Conservation (phyloP, 176 grass and related monocot genomes). For the Rhynchospora pubera region DNA sequence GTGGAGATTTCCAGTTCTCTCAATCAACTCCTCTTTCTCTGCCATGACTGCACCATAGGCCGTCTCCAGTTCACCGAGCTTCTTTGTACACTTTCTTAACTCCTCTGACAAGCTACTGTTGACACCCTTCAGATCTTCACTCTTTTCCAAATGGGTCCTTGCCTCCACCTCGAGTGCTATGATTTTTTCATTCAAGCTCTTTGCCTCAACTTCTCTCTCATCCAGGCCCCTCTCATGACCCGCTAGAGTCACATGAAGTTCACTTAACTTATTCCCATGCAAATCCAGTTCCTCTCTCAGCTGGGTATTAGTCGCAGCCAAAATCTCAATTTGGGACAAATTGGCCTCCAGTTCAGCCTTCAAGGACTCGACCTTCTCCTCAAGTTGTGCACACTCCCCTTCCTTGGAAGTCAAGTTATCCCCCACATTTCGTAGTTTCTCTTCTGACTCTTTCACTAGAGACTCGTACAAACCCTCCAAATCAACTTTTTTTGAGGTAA, state of each 20-base stretch:
- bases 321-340: conserved; percentile 46
- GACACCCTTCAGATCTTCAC: conserved; percentile 44
- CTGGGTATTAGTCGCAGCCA: conserved; percentile 42
- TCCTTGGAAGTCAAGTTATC: conserved; percentile 54
- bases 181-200: conserved; percentile 61
- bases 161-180: conserved; percentile 69
- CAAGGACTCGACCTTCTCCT: conserved; percentile 51
- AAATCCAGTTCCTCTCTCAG: conserved; percentile 40
- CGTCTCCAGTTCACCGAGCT: conserved; percentile 63
- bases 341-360: conserved; percentile 69
- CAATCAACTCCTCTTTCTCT: conserved; percentile 63
- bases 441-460: conserved; percentile 71
- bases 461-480: conserved; percentile 57
- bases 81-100: conserved; percentile 43
- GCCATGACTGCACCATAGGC: conserved; percentile 31
- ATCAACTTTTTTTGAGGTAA: conserved; percentile 63
- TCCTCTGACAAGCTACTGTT: conserved; percentile 55
- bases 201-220: conserved; percentile 58
- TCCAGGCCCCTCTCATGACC: conserved; percentile 59
- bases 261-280: conserved; percentile 35
- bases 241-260: conserved; percentile 33
- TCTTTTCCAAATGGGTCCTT: conserved; percentile 63
- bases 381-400: conserved; percentile 35
- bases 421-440: conserved; percentile 47
- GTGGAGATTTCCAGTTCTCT: conserved; percentile 50